Base-by-base conservation (phyloP, 2,329 filamentous ascomycete genomes). In the Arthrinium phaeospermum region DNA sequence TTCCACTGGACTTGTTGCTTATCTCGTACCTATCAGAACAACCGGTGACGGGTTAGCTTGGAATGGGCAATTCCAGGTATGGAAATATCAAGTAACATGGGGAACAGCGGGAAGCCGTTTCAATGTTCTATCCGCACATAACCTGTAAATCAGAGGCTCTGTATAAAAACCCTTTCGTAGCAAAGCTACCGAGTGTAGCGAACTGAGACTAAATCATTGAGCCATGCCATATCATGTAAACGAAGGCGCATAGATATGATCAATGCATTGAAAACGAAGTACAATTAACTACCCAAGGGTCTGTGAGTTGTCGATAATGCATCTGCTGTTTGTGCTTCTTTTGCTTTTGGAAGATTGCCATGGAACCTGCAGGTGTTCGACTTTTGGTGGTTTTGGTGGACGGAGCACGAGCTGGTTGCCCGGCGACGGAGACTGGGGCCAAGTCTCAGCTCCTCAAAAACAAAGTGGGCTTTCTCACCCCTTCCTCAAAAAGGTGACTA, bases 361-460 rank as follows among this genome's bases (percentile, higher is more conserved):
- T n/a, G n/a, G n/a, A 41, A 10, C 37, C 10, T 41, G 37, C 37
- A 41, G 37, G 37, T 41, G 37, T 41, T 41, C 5, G 37, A 27
- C n/a, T 14, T 51, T 13, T 14, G 49, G 53, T 41, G 37, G 37
- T 10, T 61, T 53, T 30, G 49, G 49, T 27, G 49, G 49, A 3
- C 10, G 22, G 46, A n/a, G 19, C 46, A 22, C 3, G 8, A 41
- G 46, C 53, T 61, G 53, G 53, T 61, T 61, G 53, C 53, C 53
- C 30, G 30, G 53, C 16, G 30, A 61, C 53, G 16, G 53, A 22
- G 16, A 30, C 34, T 34, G 53, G 34, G 30, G 53, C 37, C 37
- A 22, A 64, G 57, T n/a, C 49, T 27, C 49, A 51, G 49, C 49
- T 51, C 49, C 46, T 49, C 46, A n/a, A 64, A 64, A 37, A 64